Evolutionary conservation across 2,329 filamentous ascomycete genomes (phyloP).

Genomic region (Sporothrix globosa): DNA sequence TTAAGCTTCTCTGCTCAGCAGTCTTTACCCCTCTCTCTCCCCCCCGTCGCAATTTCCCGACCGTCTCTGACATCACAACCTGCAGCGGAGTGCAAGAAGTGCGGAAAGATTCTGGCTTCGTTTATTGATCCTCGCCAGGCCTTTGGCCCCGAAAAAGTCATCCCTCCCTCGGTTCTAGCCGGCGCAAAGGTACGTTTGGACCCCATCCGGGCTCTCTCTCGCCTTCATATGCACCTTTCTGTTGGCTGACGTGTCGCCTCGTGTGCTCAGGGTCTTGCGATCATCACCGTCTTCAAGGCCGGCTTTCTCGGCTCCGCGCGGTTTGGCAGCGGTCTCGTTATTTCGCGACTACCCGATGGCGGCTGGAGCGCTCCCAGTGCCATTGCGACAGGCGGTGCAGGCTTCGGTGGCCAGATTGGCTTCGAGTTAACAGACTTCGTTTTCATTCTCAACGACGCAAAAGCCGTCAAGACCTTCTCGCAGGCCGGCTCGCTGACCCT

Average conservation of each 20-base stretch:
- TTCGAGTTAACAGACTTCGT: constrained; percentile 93
- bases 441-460: constrained; percentile 93
- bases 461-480: constrained; percentile 89
- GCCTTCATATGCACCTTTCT: background rate
- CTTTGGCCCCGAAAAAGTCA: constrained; percentile 96
- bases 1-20: constrained; percentile 37
- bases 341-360: constrained; percentile 76
- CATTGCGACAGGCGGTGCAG: constrained; percentile 78
- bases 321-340: constrained; percentile 80
- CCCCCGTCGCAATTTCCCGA: background rate
- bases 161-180: constrained; percentile 84
- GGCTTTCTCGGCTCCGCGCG: constrained; percentile 82
- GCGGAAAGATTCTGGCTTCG: constrained; percentile 89
- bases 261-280: constrained; percentile 67
- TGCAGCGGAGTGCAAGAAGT: constrained; percentile 94
- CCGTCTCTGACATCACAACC: constrained; percentile 17
- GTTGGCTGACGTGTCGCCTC: background rate
- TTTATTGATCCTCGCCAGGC: constrained; percentile 93
- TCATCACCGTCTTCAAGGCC: constrained; percentile 84
- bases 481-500: constrained; percentile 89
- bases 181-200: constrained; percentile 74
- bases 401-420: constrained; percentile 83
- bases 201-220: background rate
- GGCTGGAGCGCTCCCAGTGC: constrained; percentile 81
- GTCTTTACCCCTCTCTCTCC: background rate